Base-by-base conservation (phyloP, 768 basidiomycete species). In the Clitopilus hobsonii region DNA sequence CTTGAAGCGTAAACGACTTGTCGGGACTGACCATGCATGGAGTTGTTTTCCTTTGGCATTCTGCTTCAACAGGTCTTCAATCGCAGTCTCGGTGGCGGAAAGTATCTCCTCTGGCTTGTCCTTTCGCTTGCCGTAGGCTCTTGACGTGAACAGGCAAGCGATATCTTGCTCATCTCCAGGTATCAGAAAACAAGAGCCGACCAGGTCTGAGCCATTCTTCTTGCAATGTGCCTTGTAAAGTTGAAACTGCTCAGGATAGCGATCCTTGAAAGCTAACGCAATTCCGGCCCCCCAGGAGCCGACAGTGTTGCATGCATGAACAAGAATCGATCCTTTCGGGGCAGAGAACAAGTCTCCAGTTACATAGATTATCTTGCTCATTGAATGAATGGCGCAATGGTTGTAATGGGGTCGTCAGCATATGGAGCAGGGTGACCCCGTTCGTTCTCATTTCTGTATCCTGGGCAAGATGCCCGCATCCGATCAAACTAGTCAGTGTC, bases 81-180 rank as follows among this genome's bases (percentile, higher is more conserved):
- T 61, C 8, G 74, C 69, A 6, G 38, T 50, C 48, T 59, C 60
- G 10, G 75, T 77, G 23, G 73, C 69, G 5, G 59, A 60, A 7
- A 76, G 61, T 18, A 77, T 77, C 38, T 71, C 60, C 18, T 61
- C 64, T 6, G 72, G 71, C 6, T 59, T 56, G 56, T 76, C 75
- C 32, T 73, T 75, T 28, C 61, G 56, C 60, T 63, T 67, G 27
- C 74, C 75, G 54, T 74, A 76, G 18, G 65, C 67, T 52, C 63
- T 65, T 16, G 74, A 76, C 10, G 75, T 77, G 54, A 76, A 77
- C 1, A 76, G 59, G 56, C 74, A 77, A 10, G 73, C 75, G 51
- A 75, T 67, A 52, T 71, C 63, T 56, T 73, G 68, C 8, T 47
- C 58, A 22, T 65, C 69, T 20, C 67, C 71, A 8, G 63, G 66